phyloP scores from a whole-genome alignment of 768 basidiomycete species.

The Hericium rajendrae region DNA sequence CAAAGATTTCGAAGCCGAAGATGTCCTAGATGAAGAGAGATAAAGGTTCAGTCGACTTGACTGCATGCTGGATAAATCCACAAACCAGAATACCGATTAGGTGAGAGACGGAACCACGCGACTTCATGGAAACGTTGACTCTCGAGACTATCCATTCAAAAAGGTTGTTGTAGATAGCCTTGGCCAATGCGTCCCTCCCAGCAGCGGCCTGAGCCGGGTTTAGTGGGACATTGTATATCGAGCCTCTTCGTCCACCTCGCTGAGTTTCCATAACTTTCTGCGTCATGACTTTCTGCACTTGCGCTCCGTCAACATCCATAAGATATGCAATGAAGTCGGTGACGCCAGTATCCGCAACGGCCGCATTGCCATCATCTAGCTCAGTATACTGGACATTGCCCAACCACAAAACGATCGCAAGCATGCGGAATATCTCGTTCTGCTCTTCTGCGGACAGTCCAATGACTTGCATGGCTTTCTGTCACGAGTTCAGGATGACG shows the following conservation, averaged over 20 bases:
- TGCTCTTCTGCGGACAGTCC: conserved; percentile 83
- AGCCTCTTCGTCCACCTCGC: conserved; percentile 85
- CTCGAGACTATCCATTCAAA: conserved; percentile 99
- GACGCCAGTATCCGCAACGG: conserved; percentile 73
- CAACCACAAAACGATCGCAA: conserved; percentile 89
- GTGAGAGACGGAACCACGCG: conserved; percentile 60
- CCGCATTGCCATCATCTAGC: conserved; percentile 82
- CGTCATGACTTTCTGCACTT: conserved; percentile 83
- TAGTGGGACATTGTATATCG: conserved; percentile 92
- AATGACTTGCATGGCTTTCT: conserved; percentile 92
- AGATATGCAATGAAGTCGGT: conserved; percentile 93
- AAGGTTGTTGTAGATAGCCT: conserved; percentile 95
- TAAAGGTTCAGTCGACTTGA: not conserved
- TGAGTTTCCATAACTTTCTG: conserved; percentile 86
- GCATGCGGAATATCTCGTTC: conserved; percentile 85
- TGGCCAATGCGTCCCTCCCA: conserved; percentile 85
- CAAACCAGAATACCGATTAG: conserved; percentile 87
- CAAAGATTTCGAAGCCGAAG: conserved; percentile 98
- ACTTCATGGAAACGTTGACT: conserved; percentile 94
- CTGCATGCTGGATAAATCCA: not conserved
- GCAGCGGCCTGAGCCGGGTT: conserved; percentile 87
- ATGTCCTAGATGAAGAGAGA: conserved; percentile 56
- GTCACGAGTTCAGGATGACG: conserved; percentile 3
- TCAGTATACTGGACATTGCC: conserved; percentile 91
- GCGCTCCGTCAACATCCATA: conserved; percentile 74